Conservation (phyloP, 1,284 basidiomycete genomes). For the Irpex lacteus region DNA sequence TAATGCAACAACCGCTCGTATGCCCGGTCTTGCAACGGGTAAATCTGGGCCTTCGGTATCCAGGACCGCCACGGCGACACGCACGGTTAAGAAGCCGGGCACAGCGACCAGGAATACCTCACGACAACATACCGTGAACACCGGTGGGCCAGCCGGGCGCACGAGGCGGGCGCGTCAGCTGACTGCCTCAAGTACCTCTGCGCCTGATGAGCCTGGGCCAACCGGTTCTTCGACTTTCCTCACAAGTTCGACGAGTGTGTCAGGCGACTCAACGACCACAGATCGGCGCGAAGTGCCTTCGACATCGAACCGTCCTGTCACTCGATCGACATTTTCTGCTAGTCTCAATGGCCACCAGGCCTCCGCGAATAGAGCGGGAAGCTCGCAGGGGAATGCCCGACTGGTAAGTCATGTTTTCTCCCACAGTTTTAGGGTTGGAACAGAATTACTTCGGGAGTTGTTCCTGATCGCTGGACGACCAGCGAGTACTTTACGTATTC, state of each 20-base stretch:
- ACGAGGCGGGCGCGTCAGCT: slow-evolving; percentile 4
- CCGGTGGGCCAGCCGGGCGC: not conserved
- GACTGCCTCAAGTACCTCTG: slow-evolving; percentile 2
- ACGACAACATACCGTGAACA: not conserved
- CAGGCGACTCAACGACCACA: slow-evolving; percentile 20
- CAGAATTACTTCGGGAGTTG: not conserved
- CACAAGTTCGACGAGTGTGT: slow-evolving; percentile 16
- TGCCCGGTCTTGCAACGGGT: not conserved
- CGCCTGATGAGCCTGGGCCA: not conserved
- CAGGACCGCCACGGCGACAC: not conserved
- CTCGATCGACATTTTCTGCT: slow-evolving; percentile 8
- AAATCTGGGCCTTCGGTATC: not conserved
- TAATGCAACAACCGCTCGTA: not conserved
- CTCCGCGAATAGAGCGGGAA: not conserved
- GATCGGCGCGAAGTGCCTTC: slow-evolving; percentile 5
- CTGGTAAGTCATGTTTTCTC: not conserved
- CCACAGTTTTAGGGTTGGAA: not conserved
- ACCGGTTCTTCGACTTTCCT: not conserved
- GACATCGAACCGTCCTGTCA: slow-evolving; percentile 1
- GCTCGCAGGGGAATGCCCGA: not conserved
- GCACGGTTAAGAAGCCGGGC: not conserved
- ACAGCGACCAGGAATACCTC: not conserved
- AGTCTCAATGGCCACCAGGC: slow-evolving; percentile 8
- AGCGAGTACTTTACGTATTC: not conserved
- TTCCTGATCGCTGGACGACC: not conserved